A percentile compares a stretch with the other conserved stretches of the same genome.
These are phyloP conservation scores for Rhodotorula diobovata DNA, from an alignment of 768 basidiomycete genomes.

Conservation along the genomic window DNA sequence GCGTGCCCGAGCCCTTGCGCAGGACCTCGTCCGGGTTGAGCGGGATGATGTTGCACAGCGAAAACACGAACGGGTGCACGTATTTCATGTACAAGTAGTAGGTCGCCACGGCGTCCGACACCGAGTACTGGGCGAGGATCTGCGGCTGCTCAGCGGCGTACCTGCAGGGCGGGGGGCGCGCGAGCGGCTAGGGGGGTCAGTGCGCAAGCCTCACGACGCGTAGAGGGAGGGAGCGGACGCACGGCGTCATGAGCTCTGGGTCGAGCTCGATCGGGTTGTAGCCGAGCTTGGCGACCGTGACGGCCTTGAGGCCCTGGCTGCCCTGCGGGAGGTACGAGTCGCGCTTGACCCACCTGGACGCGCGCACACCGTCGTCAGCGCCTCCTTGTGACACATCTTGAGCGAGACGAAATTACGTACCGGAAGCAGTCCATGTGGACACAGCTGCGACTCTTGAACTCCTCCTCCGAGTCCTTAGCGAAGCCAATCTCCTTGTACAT, in stretches of 20 bases:
- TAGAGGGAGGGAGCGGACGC: constrained; percentile 46
- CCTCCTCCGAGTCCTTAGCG: constrained; percentile 81
- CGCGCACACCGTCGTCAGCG: background rate
- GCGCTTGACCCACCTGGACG: constrained; percentile 80
- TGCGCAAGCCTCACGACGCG: background rate
- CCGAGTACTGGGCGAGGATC: constrained; percentile 90
- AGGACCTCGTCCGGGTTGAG: constrained; percentile 93
- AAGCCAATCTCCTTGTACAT: constrained; percentile 96
- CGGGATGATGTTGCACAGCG: constrained; percentile 97
- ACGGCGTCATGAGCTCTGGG: constrained; percentile 99
- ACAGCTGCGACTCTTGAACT: constrained; percentile 86
- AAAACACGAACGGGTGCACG: constrained; percentile 98
- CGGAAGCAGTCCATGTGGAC: constrained; percentile 99
- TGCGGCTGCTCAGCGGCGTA: constrained; percentile 97
- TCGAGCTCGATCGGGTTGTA: constrained; percentile 96
- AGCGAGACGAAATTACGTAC: constrained; percentile 38
- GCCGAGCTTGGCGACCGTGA: constrained; percentile 90
- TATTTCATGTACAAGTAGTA: constrained; percentile 99
- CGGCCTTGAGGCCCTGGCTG: constrained; percentile 95
- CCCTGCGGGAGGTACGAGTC: constrained; percentile 98
- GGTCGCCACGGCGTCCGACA: constrained; percentile 99
- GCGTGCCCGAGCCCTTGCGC: constrained; percentile 89
- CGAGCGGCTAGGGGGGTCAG: constrained; percentile 5
- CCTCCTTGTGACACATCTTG: background rate
- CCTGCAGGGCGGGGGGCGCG: constrained; percentile 49